Conservation (phyloP, 495 filamentous ascomycete species). For the Aspergillus coremiiformis region DNA sequence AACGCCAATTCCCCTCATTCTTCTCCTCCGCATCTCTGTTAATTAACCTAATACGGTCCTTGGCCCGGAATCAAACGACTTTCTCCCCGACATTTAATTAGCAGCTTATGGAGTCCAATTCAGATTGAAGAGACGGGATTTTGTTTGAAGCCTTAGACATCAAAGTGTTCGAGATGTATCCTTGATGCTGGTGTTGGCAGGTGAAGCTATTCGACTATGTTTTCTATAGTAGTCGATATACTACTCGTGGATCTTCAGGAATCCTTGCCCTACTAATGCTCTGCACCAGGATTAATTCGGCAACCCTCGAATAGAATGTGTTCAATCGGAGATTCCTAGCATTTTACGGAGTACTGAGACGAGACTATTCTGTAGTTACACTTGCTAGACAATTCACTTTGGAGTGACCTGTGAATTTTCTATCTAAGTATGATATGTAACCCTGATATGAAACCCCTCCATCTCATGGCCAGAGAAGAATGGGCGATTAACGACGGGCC, state of each 20-base stretch:
- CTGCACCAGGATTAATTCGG: too few relatives aligned
- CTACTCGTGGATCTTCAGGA: not conserved
- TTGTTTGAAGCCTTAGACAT: too few relatives aligned
- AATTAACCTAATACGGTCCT: not conserved
- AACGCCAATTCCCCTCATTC: not conserved
- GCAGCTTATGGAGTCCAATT: not conserved
- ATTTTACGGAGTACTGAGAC: too few relatives aligned
- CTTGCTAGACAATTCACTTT: too few relatives aligned
- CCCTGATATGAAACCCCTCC: slow-evolving; percentile 50
- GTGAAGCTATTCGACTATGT: not conserved
- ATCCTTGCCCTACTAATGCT: too few relatives aligned
- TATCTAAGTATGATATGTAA: slow-evolving; percentile 26
- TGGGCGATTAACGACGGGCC: slow-evolving; percentile 55
- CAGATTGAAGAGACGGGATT: not conserved
- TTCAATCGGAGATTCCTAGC: too few relatives aligned
- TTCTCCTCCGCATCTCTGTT: not conserved
- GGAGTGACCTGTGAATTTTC: too few relatives aligned
- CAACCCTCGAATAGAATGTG: too few relatives aligned
- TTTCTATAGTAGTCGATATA: not conserved
- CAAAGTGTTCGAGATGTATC: not conserved
- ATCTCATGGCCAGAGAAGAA: slow-evolving; percentile 40
- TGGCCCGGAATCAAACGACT: not conserved
- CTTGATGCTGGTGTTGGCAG: not conserved
- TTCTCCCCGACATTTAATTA: not conserved
- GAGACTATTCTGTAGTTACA: too few relatives aligned